A percentile compares a stretch with the other conserved stretches of the same genome.
Evolutionary conservation across 108 stramenopile genomes (phyloP).

Genomic region (Cyclostephanos tholiformis): DNA sequence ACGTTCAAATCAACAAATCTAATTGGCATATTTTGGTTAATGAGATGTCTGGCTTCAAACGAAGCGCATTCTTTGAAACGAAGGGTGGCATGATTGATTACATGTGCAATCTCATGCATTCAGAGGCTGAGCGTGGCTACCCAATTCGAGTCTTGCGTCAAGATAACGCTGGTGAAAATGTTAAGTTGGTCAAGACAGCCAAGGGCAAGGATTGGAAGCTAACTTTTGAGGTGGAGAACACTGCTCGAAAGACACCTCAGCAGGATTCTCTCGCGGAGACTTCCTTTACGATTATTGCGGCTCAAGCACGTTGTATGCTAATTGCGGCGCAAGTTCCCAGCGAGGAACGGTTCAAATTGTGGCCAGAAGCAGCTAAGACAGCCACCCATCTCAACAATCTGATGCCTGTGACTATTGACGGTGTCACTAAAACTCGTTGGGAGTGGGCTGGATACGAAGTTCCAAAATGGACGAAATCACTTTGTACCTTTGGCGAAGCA

Average conservation of each 20-base stretch:
- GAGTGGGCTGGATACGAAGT: not conserved
- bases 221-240: constrained; percentile 19
- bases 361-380: no score
- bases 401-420: not conserved
- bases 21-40: no score
- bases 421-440: not conserved
- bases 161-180: constrained; percentile 42
- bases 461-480: not conserved
- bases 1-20: no score
- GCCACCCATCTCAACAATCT: no score
- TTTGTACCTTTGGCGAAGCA: constrained; percentile 31
- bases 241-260: constrained; percentile 31
- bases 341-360: no score
- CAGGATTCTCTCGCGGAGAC: constrained; percentile 30
- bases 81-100: not conserved
- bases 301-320: no score
- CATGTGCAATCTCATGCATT: no score
- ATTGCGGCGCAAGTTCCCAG: no score
- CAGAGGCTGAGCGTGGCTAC: no score
- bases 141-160: constrained; percentile 11
- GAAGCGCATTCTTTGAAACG: no score
- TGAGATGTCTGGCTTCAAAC: no score
- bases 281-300: constrained; percentile 9
- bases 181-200: constrained; percentile 12
- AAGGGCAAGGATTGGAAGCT: constrained; percentile 39